These are phyloP conservation scores for Quaeritorhiza haematococci DNA, from an alignment of 371 early-diverging fungal genomes.

Conservation along the genomic window DNA sequence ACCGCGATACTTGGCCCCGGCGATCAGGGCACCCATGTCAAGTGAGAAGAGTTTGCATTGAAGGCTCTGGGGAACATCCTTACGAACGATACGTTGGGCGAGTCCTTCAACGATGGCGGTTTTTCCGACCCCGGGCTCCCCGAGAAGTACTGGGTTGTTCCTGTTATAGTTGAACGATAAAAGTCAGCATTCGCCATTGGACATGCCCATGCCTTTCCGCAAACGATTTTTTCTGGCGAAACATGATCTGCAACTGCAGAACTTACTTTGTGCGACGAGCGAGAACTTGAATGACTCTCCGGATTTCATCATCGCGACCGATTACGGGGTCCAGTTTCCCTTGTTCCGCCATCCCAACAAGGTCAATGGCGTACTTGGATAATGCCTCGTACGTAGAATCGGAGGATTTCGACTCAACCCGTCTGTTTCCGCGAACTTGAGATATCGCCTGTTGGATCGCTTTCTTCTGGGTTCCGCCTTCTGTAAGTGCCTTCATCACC, in stretches of 20 bases:
- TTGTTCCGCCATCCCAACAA: conserved; percentile 60
- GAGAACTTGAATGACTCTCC: conserved; percentile 69
- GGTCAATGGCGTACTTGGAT: conserved; percentile 86
- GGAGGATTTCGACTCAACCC: conserved; percentile 77
- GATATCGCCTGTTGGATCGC: conserved; percentile 71
- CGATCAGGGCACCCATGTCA: conserved; percentile 92
- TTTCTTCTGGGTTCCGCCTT: conserved; percentile 66
- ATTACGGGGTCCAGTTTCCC: conserved; percentile 78
- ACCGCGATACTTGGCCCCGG: conserved; percentile 53
- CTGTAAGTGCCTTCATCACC: conserved; percentile 57
- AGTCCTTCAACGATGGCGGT: conserved; percentile 94
- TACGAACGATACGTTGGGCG: conserved; percentile 93
- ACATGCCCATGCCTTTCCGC: neutral
- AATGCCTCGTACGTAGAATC: conserved; percentile 82
- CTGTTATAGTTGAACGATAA: no score
- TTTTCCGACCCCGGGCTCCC: conserved; percentile 93
- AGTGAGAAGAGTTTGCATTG: conserved; percentile 85
- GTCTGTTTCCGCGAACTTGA: conserved; percentile 77
- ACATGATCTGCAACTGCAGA: neutral
- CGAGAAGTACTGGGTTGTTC: conserved; percentile 59
- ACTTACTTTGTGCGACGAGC: conserved; percentile 29
- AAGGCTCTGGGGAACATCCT: conserved; percentile 87
- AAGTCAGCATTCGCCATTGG: neutral
- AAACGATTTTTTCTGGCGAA: no score
- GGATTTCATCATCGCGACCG: conserved; percentile 74